Conservation (phyloP, 176 grass and related monocot species). For the Eragrostis curvula region DNA sequence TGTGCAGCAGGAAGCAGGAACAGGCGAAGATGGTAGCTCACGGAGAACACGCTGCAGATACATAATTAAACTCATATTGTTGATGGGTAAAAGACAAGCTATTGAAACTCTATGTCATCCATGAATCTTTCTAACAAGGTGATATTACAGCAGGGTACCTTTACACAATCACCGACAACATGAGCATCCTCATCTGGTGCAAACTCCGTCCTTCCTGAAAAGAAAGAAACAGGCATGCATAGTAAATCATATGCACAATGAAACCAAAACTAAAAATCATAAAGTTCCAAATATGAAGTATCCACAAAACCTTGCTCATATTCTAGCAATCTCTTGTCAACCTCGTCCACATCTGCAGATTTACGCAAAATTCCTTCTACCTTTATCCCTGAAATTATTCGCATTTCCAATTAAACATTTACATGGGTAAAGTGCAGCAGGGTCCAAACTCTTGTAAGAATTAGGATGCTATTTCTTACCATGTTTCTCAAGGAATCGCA, state of each 20-base stretch:
- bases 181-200: constrained; percentile 94
- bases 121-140: constrained; percentile 41
- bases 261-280: constrained; percentile 31
- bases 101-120: constrained; percentile 21
- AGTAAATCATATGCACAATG: constrained; percentile 28
- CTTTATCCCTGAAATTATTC: constrained; percentile 81
- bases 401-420: constrained; percentile 34
- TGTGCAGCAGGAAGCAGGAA: constrained; percentile 98
- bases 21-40: constrained; percentile 95
- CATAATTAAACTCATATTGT: constrained; percentile 32
- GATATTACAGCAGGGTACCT: constrained; percentile 64
- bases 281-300: constrained; percentile 36
- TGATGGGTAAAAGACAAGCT: constrained; percentile 20
- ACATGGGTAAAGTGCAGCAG: constrained; percentile 11
- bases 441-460: constrained; percentile 10
- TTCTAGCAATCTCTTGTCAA: constrained; percentile 92
- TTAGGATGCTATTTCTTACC: constrained; percentile 50
- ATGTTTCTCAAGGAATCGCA: constrained; percentile 96
- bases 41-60: constrained; percentile 89
- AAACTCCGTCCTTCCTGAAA: constrained; percentile 84
- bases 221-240: constrained; percentile 41
- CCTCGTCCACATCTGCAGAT: constrained; percentile 95
- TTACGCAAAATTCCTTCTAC: constrained; percentile 97
- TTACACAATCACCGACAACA: constrained; percentile 96
- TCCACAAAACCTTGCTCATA: constrained; percentile 88